These are phyloP conservation scores for Helicostylum pulchrum DNA, from an alignment of 192 early-diverging fungal species.

Conservation along the genomic window DNA sequence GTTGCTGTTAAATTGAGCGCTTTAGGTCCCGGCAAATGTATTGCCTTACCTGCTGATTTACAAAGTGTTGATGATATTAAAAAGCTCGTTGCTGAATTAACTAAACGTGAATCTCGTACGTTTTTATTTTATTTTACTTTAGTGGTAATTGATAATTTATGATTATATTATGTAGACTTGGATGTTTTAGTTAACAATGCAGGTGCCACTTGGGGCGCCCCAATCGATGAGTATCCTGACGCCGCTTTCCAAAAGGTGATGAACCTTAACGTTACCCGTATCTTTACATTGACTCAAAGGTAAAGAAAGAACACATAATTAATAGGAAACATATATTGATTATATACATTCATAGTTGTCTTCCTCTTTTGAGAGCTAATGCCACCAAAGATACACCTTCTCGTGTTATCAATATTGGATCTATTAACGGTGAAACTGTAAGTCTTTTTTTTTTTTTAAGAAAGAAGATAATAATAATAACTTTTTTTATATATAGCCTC, in stretches of 20 bases:
- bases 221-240: conserved; percentile 58
- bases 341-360: conserved; percentile 33
- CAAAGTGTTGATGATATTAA: conserved; percentile 54
- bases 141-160: neutral
- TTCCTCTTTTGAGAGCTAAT: conserved; percentile 65
- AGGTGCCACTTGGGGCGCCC: conserved; percentile 52
- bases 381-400: conserved; percentile 53
- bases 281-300: conserved; percentile 74
- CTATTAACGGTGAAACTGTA: conserved; percentile 49
- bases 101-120: conserved; percentile 56
- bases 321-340: neutral
- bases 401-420: conserved; percentile 84
- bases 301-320: conserved; percentile 10
- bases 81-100: conserved; percentile 53
- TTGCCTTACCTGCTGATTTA: conserved; percentile 71
- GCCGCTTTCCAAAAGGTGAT: conserved; percentile 69
- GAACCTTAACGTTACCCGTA: conserved; percentile 79
- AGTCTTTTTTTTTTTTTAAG: neutral
- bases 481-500: conserved; percentile 8
- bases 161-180: conserved; percentile 46
- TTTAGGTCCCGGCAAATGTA: conserved; percentile 62
- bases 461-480: neutral
- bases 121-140: neutral
- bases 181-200: conserved; percentile 88
- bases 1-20: conserved; percentile 59